A percentile compares a stretch with the other conserved stretches of the same genome.
These are phyloP conservation scores for Leptodontidium sp. DNA, from an alignment of 2,329 filamentous ascomycete genomes.

Conservation along the genomic window DNA sequence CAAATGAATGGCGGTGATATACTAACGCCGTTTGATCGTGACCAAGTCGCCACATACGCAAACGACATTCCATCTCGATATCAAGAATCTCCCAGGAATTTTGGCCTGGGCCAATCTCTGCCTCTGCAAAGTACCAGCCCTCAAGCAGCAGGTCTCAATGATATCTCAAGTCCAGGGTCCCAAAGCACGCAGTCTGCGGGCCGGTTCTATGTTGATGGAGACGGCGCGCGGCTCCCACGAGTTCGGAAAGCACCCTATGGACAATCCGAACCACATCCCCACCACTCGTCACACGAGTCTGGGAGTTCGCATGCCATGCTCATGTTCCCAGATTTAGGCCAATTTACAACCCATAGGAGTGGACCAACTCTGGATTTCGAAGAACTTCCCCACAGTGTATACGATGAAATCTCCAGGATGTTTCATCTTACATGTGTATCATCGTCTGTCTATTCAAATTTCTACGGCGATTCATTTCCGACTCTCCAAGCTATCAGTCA, in stretches of 20 bases:
- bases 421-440: constrained; percentile 37
- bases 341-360: constrained; percentile 11
- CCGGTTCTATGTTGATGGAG: constrained; percentile 42
- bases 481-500: constrained; percentile 28
- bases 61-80: constrained; percentile 13
- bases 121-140: not conserved
- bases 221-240: constrained; percentile 40
- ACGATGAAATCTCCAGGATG: constrained; percentile 32
- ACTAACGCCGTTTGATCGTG: constrained; percentile 18
- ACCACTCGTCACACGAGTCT: constrained; percentile 12
- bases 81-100: constrained; percentile 3
- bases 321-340: constrained; percentile 29
- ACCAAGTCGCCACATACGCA: constrained; percentile 16
- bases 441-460: constrained; percentile 30
- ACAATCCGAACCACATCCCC: constrained; percentile 25
- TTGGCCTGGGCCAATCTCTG: not conserved
- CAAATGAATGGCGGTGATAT: constrained; percentile 16
- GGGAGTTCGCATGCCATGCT: constrained; percentile 5
- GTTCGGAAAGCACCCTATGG: constrained; percentile 37
- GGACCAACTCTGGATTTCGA: constrained; percentile 2
- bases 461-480: constrained; percentile 33
- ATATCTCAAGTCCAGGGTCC: constrained; percentile 34
- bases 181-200: constrained; percentile 32
- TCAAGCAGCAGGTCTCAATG: constrained; percentile 25
- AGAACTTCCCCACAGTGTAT: constrained; percentile 29